Conservation (phyloP, 768 basidiomycete species). For the Coprinopsis strossmayeri region DNA sequence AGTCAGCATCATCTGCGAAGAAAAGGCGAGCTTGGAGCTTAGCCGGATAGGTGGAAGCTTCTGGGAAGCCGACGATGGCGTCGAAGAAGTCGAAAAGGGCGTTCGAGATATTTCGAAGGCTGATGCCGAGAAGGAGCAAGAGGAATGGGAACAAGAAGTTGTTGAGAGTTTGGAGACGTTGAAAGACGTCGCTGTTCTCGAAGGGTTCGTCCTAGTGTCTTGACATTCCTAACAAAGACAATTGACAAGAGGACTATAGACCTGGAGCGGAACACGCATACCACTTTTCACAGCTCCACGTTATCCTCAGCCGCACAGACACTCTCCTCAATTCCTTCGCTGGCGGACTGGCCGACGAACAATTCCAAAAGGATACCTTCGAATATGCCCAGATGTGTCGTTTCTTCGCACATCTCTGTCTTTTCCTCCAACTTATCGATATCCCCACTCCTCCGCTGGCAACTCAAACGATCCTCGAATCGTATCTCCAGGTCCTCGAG, state of each 20-base stretch:
- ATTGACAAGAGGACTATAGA: conserved; percentile 23
- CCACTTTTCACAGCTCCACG: conserved; percentile 74
- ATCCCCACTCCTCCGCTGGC: conserved; percentile 65
- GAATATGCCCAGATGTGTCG: conserved; percentile 42
- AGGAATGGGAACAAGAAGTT: conserved; percentile 54
- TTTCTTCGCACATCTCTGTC: conserved; percentile 91
- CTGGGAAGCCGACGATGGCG: background rate
- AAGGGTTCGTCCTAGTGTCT: conserved; percentile 66
- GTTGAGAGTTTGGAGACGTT: conserved; percentile 49
- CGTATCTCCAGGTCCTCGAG: conserved; percentile 84
- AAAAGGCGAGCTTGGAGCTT: conserved; percentile 69
- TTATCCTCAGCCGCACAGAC: conserved; percentile 68
- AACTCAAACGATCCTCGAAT: conserved; percentile 77
- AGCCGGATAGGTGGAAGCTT: conserved; percentile 7
- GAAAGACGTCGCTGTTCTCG: conserved; percentile 49
- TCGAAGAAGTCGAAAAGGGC: conserved; percentile 21
- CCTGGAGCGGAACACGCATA: conserved; percentile 68
- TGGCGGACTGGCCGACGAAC: conserved; percentile 43
- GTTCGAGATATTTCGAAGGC: conserved; percentile 31
- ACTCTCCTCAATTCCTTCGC: conserved; percentile 66
- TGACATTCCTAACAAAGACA: too few species aligned
- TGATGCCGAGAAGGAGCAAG: conserved; percentile 21
- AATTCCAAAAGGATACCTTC: conserved; percentile 34
- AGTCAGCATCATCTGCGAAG: conserved; percentile 73
- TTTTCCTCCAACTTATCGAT: conserved; percentile 82